Base-by-base conservation (phyloP, 2,329 filamentous ascomycete genomes). In the Ceratocystis smalleyi region DNA sequence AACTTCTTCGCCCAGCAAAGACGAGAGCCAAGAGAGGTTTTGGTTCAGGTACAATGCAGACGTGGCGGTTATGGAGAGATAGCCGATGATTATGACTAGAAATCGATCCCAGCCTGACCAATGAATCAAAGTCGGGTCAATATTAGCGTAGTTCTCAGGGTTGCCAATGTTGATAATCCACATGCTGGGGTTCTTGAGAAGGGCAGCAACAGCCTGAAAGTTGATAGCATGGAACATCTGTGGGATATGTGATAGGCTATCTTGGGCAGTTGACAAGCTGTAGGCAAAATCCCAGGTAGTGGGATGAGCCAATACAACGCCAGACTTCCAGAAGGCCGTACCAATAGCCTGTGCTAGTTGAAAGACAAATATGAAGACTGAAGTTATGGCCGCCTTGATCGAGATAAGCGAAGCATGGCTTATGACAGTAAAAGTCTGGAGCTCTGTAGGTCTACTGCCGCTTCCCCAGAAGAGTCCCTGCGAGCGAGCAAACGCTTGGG, bases 41-140 rank as follows among this genome's bases (percentile, higher is more conserved):
- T 87, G 80, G 65, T 84, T 85, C 35, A 97, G 79, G 72, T 97
- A 99, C 1, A 92, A 75, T 27, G 87, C 84, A 2, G 90, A 89
- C 40, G 88, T 73, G 55, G 88, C 71, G 10, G 86, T 89, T 47
- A 96, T 80, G 59, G 91, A 85, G 0, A 84, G 71, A 72, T 99
- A 99, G 12, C 94, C 94, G 59, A 87, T 80, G 1, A 91, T 70
- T 47, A 96, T 88, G 15, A 92, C 91, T 75, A 80, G 83, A 65
- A 82, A 80, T 35, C 83, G 77, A 72, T 88, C 86, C 17, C 79
- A 77, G 32, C 79, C 78, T 66, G 81, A 80, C 88, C 88, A 92
- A 63, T 83, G 79, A 1, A 84, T 84, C 62, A 90, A 74, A 30
- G 77, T 79, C 6, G 81, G 79, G 69, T 87, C 79, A 15, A 83